A percentile compares a stretch with the other conserved stretches of the same genome.
Conservation (phyloP, 208 protist genomes). For the Phytomonas sp. region DNA sequence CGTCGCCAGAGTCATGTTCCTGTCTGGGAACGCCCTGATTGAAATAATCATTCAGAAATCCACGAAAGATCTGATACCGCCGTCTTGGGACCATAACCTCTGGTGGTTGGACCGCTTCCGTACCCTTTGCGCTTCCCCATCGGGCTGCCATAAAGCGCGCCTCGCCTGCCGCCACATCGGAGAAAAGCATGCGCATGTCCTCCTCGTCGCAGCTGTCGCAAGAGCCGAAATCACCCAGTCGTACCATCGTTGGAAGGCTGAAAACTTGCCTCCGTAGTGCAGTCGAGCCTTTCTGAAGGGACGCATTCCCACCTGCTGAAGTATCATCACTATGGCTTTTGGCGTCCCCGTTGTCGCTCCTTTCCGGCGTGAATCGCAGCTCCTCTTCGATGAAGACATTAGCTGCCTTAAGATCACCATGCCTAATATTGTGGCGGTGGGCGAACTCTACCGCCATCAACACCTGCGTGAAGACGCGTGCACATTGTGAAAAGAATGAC, state of each 20-base stretch:
- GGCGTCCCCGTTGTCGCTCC: neutral
- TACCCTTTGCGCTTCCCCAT: conserved; percentile 55
- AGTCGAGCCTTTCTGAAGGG: conserved; percentile 3
- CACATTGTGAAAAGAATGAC: conserved; percentile 40
- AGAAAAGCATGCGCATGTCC: conserved; percentile 30
- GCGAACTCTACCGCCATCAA: conserved; percentile 52
- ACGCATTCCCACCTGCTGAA: neutral
- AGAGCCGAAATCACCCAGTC: conserved; percentile 72
- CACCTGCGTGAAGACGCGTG: conserved; percentile 54
- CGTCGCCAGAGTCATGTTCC: neutral
- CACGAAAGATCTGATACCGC: conserved; percentile 38
- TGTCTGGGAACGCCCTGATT: neutral
- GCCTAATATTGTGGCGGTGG: conserved; percentile 53
- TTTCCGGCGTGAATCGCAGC: neutral
- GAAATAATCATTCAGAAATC: conserved; percentile 15
- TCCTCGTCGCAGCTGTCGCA: conserved; percentile 62
- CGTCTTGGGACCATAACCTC: conserved; percentile 51
- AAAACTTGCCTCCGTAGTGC: neutral
- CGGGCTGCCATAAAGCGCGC: conserved; percentile 35
- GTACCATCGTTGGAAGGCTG: conserved; percentile 31
- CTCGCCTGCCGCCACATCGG: conserved; percentile 37
- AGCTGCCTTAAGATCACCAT: conserved; percentile 73
- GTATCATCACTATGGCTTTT: neutral
- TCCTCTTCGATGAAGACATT: conserved; percentile 54
- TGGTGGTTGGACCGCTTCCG: conserved; percentile 76